Base-by-base conservation (phyloP, 2,329 filamentous ascomycete species). In the Coniochaeta ligniaria region DNA sequence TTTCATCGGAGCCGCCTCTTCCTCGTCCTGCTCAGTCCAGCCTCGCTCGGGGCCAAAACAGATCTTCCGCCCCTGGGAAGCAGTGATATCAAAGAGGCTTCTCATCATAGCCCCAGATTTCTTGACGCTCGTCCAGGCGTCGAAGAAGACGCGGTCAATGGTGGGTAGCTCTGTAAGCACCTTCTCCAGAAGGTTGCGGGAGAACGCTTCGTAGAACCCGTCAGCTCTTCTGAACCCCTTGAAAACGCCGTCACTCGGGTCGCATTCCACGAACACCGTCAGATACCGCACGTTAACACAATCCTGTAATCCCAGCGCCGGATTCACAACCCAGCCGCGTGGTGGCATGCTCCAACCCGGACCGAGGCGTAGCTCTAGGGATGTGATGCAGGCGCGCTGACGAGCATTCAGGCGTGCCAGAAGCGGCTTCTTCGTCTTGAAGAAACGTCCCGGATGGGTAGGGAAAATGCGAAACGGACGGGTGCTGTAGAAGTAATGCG, bases 271-370 rank as follows among this genome's bases (percentile, higher is more conserved):
- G 68, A 90, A 90, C 12, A 93, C 81, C 28, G 80, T 83, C 56
- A 93, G 71, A 16, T 76, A 78, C 33, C 81, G 78, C 22, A 89
- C 81, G 56, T 79, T 83, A 60, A 73, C 73, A 70, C 86, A 89
- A 58, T 90, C 85, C 1, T 70, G 65, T 7, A 93, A 77, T 0
- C 89, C 88, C 0, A 92, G 77, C 1, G 80, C 79, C 5, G 80
- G 75, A 64, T 86, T 87, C 14, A 91, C 85, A 1, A 85, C 83
- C 87, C 90, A 92, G 57, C 86, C 84, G 36, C 78, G 78, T 1
- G 90, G 90, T 16, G 90, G 89, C 61, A 82, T 82, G 63, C 78
- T 85, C 84, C 88, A 93, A 22, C 89, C 89, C 0, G 89, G 89
- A 0, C 90, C 90, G 0, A 93, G 77, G 2, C 89, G 83, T 59